Evolutionary conservation across 805 yeast species (phyloP), one percentile per base, ranked within the genome.

Genomic region (Saturnispora galanensis): DNA sequence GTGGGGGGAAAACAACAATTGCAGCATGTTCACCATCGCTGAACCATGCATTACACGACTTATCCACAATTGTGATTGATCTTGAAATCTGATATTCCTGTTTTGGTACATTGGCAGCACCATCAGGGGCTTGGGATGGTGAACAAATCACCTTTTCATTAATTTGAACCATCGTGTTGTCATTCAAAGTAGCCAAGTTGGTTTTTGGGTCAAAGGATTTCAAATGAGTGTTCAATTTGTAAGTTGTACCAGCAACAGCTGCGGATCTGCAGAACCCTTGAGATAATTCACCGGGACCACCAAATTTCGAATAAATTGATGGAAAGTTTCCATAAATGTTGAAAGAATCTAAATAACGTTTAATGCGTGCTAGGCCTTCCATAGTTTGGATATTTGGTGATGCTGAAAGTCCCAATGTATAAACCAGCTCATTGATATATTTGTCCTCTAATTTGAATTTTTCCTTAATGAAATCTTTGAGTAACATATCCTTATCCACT

Each of bases 201-300:
- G 76, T 66, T 26, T 61, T 65, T 31, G 81, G 77, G 59, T 90
- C 90, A 64, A 69, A 87, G 32, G 77, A 75, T 5, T 66, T 66
- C 42, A 90, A 63, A 34, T 71, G 66, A 12, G 93, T 81, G 57
- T 81, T 79, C 45, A 90, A 70, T 62, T 88, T 87, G 66, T 93
- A 90, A 31, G 94, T 86, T 44, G 97, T 83, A 44, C 97, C 97
- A 15, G 93, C 97, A 50, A 90, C 97, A 11, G 98, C 98, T 3
- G 97, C 97, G 47, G 95, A 84, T 55, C 98, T 74, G 66, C 97
- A 90, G 63, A 93, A 90, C 1, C 97, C 98, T 66, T 90, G 98
- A 12, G 95, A 81, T 26, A 90, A 69, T 64, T 90, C 98, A 43
- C 97, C 96, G 0, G 95, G 89, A 2, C 96, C 94, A 46, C 97